Base-by-base conservation (phyloP, 2,329 filamentous ascomycete species). In the Lojkania enalia region DNA sequence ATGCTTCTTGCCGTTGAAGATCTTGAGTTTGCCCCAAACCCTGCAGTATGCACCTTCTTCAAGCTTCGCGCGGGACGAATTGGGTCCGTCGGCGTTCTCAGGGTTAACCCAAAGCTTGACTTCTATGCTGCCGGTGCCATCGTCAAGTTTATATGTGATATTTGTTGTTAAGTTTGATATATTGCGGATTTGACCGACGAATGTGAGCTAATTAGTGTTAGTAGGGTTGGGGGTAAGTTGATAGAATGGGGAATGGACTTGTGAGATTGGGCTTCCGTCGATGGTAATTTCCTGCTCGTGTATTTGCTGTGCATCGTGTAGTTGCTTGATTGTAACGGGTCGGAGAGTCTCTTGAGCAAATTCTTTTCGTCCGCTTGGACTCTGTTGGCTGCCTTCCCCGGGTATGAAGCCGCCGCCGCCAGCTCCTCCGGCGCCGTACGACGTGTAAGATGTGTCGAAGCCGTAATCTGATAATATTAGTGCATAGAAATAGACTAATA, bases 281-380 rank as follows among this genome's bases (percentile, higher is more conserved):
- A 97, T 87, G 53, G 84, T 84, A 79, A 95, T 94, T 5, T 5
- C 14, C 25, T 90, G 85, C 44, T 84, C 83, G 48, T 85, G 2
- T 84, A 83, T 67, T 87, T 86, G 29, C 85, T 81, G 71, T 53
- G 90, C 88, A 52, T 95, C 89, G 64, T 91, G 77, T 46, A 96
- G 81, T 73, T 99, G 94, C 72, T 96, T 96, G 73, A 97, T 89
- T 9, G 94, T 99, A 35, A 96, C 88, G 1, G 94, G 91, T 33
- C 94, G 87, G 40, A 99, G 81, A 15, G 90, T 91, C 61, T 96
- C 90, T 71, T 95, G 88, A 57, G 30, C n/a, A 25, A 42, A 43
- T 45, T 63, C 63, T 49, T 55, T 66, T 44, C 64, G 62, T 32
- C 63, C 66, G 48, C 69, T 67, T 21, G 72, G 69, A 55, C 71